These are phyloP conservation scores for Carex littledalei DNA, from an alignment of 176 grass and related monocot species.

Conservation along the genomic window DNA sequence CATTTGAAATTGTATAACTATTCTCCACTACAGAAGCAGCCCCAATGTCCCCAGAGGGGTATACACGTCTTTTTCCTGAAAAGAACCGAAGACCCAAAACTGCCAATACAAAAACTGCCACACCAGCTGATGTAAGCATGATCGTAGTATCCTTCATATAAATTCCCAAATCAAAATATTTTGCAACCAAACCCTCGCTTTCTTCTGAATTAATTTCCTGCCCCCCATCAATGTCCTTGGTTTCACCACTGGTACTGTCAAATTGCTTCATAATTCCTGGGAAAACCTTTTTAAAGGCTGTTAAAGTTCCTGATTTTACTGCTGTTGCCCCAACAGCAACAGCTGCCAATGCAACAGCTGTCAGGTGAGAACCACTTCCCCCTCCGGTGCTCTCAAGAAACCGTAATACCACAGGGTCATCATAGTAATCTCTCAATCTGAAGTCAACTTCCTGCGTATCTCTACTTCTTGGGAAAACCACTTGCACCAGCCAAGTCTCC, in stretches of 20 bases:
- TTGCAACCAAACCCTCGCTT: not conserved
- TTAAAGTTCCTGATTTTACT: slow-evolving; percentile 76
- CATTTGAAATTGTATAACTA: slow-evolving; percentile 35
- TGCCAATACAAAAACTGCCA: slow-evolving; percentile 58
- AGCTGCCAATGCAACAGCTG: slow-evolving; percentile 83
- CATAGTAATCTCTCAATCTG: slow-evolving; percentile 84
- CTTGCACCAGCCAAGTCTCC: slow-evolving; percentile 76
- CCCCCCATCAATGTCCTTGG: slow-evolving; percentile 25
- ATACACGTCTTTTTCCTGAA: slow-evolving; percentile 46
- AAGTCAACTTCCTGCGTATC: slow-evolving; percentile 74
- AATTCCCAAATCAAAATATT: slow-evolving; percentile 11
- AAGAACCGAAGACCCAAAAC: slow-evolving; percentile 51
- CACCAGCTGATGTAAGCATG: slow-evolving; percentile 59
- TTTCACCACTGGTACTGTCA: not conserved
- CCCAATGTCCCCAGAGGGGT: slow-evolving; percentile 34
- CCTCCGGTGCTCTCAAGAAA: slow-evolving; percentile 91
- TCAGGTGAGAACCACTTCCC: slow-evolving; percentile 64
- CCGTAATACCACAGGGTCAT: slow-evolving; percentile 66
- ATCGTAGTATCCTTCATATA: slow-evolving; percentile 45
- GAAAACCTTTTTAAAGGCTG: slow-evolving; percentile 83
- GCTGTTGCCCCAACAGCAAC: slow-evolving; percentile 74
- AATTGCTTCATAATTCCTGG: slow-evolving; percentile 59
- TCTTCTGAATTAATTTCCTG: slow-evolving; percentile 29
- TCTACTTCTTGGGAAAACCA: slow-evolving; percentile 88
- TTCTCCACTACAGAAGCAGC: slow-evolving; percentile 30